Evolutionary conservation across 139 green algal genomes (phyloP), one percentile per base, ranked within the genome.

Genomic region (Chlorella sp.): DNA sequence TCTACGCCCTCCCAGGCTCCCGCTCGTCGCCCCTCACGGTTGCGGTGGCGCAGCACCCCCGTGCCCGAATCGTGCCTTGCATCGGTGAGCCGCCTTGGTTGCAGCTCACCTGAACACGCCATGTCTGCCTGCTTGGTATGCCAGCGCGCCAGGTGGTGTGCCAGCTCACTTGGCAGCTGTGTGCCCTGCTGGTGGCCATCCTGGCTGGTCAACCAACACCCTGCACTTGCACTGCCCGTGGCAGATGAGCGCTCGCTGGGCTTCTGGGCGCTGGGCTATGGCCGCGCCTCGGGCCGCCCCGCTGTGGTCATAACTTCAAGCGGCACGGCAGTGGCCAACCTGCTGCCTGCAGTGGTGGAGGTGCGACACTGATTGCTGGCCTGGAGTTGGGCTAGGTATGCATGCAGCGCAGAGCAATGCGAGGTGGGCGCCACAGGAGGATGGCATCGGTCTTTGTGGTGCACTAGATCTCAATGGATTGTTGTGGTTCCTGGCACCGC

Each of bases 291-390:
- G 7, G 75, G 87, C 68, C 78, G 57, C 34, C 90, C 90, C 18
- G 81, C 82, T 7, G 68, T 60, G 16, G 86, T 98, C 7, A 91
- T 98, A 28, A 96, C 91, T 2, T 93, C 92, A 36, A 97, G 91
- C 41, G 98, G 98, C 72, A 99, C 98, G 0, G 98, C 98, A 3
- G 98, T 99, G 15, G 96, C 96, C 64, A 99, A 99, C 91, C 92
- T 99, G 86, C 88, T 99, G 63, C 98, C 98, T 26, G 93, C 97
- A 4, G 96, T 96, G 20, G 94, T 99, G n/a, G 97, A 99, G 88
- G 96, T 96, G 44, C 44, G 44, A 51, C 44, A 51, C 44, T 6
- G 44, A 9, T 16, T 51, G 44, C 7, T 6, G 7, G 44, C 44
- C 44, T 51, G 7, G 9, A 51, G 44, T 51, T 51, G 6, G 44